Evolutionary conservation across 179 eudicot species (phyloP), one percentile per base, ranked within the genome.

Genomic region (Spinacia oleracea): DNA sequence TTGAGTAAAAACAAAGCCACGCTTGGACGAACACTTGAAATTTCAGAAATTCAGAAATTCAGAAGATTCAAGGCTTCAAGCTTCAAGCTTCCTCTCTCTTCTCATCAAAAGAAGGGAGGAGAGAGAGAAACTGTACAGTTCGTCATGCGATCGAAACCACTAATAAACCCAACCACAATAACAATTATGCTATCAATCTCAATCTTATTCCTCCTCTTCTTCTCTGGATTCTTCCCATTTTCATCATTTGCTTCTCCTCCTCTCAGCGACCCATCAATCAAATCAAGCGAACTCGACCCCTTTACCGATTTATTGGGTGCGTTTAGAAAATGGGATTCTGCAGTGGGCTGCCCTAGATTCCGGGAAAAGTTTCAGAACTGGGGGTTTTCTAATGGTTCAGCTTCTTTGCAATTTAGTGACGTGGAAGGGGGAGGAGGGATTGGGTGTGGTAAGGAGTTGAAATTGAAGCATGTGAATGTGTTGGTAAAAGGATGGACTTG

Each of bases 401-500:
- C 76, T 75, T 88, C 91, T 43, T 50, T 90, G 68, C 95, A 94
- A 84, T 81, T 29, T 14, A 48, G 64, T 77, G 77, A 11, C 34
- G 78, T 35, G 53, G 86, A 76, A 45, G 90, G 40, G 6, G 40
- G 40, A 38, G 40, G 87, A 7, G 86, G 77, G 48, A 70, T 78
- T 64, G 78, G 74, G 56, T 93, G 98, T 55, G 76, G 82, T 2
- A 87, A 80, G 4, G 91, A 79, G 83, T 45, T 91, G 90, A 86
- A 89, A 79, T 82, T 86, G 90, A 78, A 77, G 76, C 93, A 90
- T 86, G 98, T 93, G 64, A 89, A 88, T 78, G 84, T 95, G 73
- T 84, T 95, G 89, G 93, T 91, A 12, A 90, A 89, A 83, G 96
- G 98, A 70, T 93, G 98, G 98, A 93, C 98, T 82, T 95, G 98